These are phyloP conservation scores for Dactylorhiza incarnata DNA, from an alignment of 106 monocot genomes.

Conservation along the genomic window DNA sequence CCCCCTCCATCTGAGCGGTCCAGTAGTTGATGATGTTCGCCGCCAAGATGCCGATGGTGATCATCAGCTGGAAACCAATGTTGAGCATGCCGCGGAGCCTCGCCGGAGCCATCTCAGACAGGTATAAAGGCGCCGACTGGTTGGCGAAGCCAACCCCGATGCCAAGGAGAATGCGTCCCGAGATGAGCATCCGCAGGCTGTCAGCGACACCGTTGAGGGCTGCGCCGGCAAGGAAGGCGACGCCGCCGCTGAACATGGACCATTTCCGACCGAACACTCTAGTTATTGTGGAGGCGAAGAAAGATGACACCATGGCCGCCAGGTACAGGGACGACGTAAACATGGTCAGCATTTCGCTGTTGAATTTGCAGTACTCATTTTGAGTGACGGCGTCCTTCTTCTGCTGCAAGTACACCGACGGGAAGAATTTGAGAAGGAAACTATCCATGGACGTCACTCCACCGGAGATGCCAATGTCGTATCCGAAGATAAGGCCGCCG, in stretches of 20 bases:
- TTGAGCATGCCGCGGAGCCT: slow-evolving; percentile 29
- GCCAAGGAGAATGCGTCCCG: slow-evolving; percentile 13
- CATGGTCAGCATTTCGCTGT: slow-evolving; percentile 3
- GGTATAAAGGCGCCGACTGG: slow-evolving; percentile 38
- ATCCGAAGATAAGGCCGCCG: slow-evolving; percentile 11
- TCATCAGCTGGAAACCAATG: slow-evolving; percentile 42
- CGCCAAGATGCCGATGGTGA: slow-evolving; percentile 32
- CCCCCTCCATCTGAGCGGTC: slow-evolving; percentile 25
- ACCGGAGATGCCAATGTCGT: slow-evolving; percentile 12
- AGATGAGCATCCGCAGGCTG: slow-evolving; percentile 27
- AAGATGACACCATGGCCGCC: slow-evolving; percentile 24
- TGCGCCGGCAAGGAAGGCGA: slow-evolving; percentile 29
- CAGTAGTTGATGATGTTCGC: slow-evolving; percentile 41
- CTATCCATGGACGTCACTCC: slow-evolving; percentile 39
- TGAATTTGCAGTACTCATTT: slow-evolving; percentile 27
- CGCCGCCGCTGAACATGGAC: slow-evolving; percentile 33
- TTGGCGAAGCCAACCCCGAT: slow-evolving; percentile 23
- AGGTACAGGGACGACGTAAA: slow-evolving; percentile 42
- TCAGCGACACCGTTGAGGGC: slow-evolving; percentile 28
- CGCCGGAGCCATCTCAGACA: slow-evolving; percentile 39
- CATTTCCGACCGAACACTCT: slow-evolving; percentile 19
- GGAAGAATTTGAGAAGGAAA: slow-evolving; percentile 30
- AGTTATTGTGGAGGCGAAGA: slow-evolving; percentile 29
- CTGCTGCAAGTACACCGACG: slow-evolving; percentile 14
- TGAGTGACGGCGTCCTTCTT: neutral